Evolutionary conservation across 495 filamentous ascomycete genomes (phyloP), one percentile per base, ranked within the genome.

Genomic region (Penicillium dipodomyicola): DNA sequence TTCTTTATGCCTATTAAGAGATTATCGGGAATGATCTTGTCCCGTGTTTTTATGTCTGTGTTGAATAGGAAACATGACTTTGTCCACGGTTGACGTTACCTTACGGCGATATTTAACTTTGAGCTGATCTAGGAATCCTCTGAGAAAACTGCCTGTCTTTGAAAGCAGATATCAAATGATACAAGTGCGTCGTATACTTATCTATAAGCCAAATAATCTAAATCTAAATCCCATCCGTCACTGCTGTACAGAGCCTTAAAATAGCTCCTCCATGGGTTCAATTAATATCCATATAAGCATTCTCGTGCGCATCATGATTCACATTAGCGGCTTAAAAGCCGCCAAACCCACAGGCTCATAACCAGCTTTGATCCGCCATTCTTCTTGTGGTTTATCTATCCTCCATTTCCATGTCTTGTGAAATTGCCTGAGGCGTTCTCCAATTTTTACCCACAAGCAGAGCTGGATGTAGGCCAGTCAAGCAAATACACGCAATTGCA

Each of bases 401-500:
- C 45, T 32, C 45, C 45, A 32, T n/a, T 47, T 49, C 47, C 29
- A 20, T 25, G 47, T 35, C 47, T 35, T 2, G 47, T 22, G 47
- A 5, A 35, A 49, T n/a, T 14, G 47, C 29, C 14, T 35, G 0
- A 23, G 30, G 32, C 10, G 32, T 30, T 10, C 30, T 17, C 47
- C 47, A 49, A n/a, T 35, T 23, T 9, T 49, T 49, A 17, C 47
- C 47, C 27, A 49, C 47, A 22, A 49, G 47, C 17, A 49, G 1
- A 49, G 30, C 47, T 2, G 47, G 47, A 35, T 49, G 78, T 30
- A 49, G 20, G 6, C 47, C 64, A 17, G 84, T 87, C 56, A 90
- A 58, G 20, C 70, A 72, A 27, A 84, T 57, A 6, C 79, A 77
- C 0, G 87, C 83, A 44, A 85, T 61, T 14, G 77, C 69, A 62